A percentile compares a stretch with the other conserved stretches of the same genome.
Evolutionary conservation across 2,329 filamentous ascomycete genomes (phyloP).

Genomic region (Alternaria postmessia): DNA sequence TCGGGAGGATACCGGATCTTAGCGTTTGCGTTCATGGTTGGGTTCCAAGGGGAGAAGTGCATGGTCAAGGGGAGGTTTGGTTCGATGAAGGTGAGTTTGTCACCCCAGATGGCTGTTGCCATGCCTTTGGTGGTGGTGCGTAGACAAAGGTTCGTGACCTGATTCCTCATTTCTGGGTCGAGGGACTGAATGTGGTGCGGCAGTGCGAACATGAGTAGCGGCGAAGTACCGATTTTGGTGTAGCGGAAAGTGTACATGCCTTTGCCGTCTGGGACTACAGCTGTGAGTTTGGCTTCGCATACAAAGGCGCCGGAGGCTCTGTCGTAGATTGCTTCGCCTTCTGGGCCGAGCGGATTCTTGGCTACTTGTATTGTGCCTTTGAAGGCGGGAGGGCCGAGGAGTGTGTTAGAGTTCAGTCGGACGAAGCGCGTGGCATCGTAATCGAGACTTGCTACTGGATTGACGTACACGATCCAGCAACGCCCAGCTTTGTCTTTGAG

Average conservation of each 20-base stretch:
- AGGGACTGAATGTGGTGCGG: slow-evolving; percentile 87
- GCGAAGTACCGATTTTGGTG: slow-evolving; percentile 72
- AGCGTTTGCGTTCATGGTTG: slow-evolving; percentile 51
- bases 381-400: slow-evolving; percentile 73
- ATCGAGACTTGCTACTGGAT: slow-evolving; percentile 62
- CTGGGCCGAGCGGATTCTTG: slow-evolving; percentile 70
- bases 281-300: slow-evolving; percentile 69
- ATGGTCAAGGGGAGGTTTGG: slow-evolving; percentile 74
- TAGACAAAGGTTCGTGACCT: slow-evolving; percentile 66
- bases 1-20: slow-evolving; percentile 52
- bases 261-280: slow-evolving; percentile 63
- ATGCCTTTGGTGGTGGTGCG: slow-evolving; percentile 86
- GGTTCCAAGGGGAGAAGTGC: slow-evolving; percentile 80
- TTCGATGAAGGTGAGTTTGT: slow-evolving; percentile 73
- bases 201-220: slow-evolving; percentile 83
- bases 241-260: slow-evolving; percentile 77
- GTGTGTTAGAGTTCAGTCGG: slow-evolving; percentile 66
- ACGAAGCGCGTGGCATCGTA: slow-evolving; percentile 69
- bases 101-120: slow-evolving; percentile 72
- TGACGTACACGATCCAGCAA: slow-evolving; percentile 81
- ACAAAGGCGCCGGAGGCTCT: slow-evolving; percentile 78
- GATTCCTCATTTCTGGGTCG: slow-evolving; percentile 62
- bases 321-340: slow-evolving; percentile 76
- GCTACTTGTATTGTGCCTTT: slow-evolving; percentile 82
- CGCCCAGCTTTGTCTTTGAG: slow-evolving; percentile 72